Percentiles rank a stretch among this genome's conserved stretches.
phyloP scores from a whole-genome alignment of 2,329 filamentous ascomycete species.

The Fusarium musae region DNA sequence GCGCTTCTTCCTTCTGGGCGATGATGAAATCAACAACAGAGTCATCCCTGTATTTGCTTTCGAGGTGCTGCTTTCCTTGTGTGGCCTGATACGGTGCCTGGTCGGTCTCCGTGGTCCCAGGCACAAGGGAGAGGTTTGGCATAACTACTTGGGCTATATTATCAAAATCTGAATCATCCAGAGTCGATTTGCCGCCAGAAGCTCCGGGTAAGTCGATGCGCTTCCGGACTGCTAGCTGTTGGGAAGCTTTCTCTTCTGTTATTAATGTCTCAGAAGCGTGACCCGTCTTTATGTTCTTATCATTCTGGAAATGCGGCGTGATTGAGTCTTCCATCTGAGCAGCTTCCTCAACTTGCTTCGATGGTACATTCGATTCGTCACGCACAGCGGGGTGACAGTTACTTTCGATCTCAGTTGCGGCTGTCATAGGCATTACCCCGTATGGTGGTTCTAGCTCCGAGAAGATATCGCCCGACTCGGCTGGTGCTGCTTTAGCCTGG shows the following conservation, averaged over 20 bases:
- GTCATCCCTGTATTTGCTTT: neutral
- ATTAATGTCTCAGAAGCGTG: conserved; percentile 1
- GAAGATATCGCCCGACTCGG: neutral
- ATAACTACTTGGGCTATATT: neutral
- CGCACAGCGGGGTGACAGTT: neutral
- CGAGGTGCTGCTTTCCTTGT: neutral
- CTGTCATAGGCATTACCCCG: neutral
- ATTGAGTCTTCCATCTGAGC: conserved; percentile 23
- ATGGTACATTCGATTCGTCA: neutral
- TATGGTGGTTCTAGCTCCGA: neutral
- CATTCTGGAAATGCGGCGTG: conserved; percentile 30
- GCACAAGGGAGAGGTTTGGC: neutral
- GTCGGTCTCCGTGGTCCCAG: neutral
- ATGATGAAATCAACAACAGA: neutral
- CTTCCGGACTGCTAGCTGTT: neutral
- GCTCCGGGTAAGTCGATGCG: neutral
- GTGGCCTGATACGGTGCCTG: neutral
- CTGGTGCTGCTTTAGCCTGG: neutral
- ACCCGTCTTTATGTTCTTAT: conserved; percentile 34
- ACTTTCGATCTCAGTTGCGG: neutral
- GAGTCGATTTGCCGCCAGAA: neutral
- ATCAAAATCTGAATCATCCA: neutral
- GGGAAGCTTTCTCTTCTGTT: neutral
- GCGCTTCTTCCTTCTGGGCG: neutral
- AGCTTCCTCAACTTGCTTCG: neutral